Evolutionary conservation across 2,329 filamentous ascomycete genomes (phyloP).

Genomic region (Claviceps citrina): DNA sequence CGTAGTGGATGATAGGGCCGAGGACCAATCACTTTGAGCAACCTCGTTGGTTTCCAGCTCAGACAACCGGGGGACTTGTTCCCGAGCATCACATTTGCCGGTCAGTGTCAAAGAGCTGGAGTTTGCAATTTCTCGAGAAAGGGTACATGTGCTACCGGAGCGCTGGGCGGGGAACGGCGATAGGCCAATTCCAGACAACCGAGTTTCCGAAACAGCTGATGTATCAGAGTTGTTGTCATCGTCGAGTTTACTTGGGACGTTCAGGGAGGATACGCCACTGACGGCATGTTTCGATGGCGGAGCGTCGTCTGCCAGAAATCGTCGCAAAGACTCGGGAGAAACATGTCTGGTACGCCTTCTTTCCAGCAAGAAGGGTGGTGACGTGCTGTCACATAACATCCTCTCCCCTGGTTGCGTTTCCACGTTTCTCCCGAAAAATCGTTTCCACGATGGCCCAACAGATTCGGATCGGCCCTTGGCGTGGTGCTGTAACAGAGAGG

Average conservation of each 20-base stretch:
- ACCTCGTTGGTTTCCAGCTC: conserved; percentile 12
- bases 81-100: conserved; percentile 9
- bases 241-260: conserved; percentile 22
- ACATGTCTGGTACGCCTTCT: conserved; percentile 33
- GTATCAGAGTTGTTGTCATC: conserved; percentile 45
- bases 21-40: conserved; percentile 13
- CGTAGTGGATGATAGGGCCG: conserved; percentile 15
- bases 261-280: conserved; percentile 17
- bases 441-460: conserved; percentile 34
- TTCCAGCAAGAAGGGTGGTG: conserved; percentile 15
- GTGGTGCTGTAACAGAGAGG: conserved; percentile 17
- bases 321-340: conserved; percentile 39
- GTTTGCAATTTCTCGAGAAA: conserved; percentile 8
- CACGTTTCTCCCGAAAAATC: conserved; percentile 32
- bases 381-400: not conserved
- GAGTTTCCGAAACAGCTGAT: conserved; percentile 30
- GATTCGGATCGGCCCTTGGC: conserved; percentile 33
- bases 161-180: conserved; percentile 39
- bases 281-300: conserved; percentile 12
- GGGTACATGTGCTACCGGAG: conserved; percentile 14
- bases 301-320: conserved; percentile 34
- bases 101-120: conserved; percentile 13
- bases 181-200: conserved; percentile 29
- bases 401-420: no score
- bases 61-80: conserved; percentile 8